Evolutionary conservation across 1,139 yeast species (phyloP).

Genomic region (Scheffersomyces stambukii): DNA sequence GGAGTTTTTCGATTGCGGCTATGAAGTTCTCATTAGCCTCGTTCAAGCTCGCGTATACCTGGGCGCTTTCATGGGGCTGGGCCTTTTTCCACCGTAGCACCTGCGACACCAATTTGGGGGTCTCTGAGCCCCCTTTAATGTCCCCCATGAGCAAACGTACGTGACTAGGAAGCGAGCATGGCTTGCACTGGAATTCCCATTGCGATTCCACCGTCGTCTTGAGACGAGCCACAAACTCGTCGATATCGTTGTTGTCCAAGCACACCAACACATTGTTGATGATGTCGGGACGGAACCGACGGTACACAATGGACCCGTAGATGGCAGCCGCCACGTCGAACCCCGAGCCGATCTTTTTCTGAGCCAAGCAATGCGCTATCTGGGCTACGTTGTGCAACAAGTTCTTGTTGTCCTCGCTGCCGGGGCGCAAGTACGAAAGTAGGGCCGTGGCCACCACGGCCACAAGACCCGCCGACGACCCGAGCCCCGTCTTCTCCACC

Average conservation of each 20-base stretch:
- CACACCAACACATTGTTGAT: slow-evolving; percentile 40
- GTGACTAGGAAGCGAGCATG: slow-evolving; percentile 63
- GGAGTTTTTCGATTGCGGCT: slow-evolving; percentile 38
- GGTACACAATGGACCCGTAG: slow-evolving; percentile 81
- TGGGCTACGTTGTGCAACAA: slow-evolving; percentile 80
- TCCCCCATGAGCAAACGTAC: slow-evolving; percentile 86
- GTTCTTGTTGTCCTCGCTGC: slow-evolving; percentile 18
- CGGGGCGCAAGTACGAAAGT: slow-evolving; percentile 39
- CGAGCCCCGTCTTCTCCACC: slow-evolving; percentile 91
- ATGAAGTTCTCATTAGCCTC: slow-evolving; percentile 57
- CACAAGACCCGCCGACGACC: slow-evolving; percentile 93
- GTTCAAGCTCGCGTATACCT: slow-evolving; percentile 55
- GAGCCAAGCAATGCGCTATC: slow-evolving; percentile 88
- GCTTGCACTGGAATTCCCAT: slow-evolving; percentile 57
- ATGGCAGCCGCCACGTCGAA: slow-evolving; percentile 96
- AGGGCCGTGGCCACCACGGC: slow-evolving; percentile 75
- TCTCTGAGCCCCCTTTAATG: slow-evolving; percentile 86
- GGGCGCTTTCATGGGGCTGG: slow-evolving; percentile 46
- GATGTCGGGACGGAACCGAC: slow-evolving; percentile 59
- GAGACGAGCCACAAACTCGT: slow-evolving; percentile 19
- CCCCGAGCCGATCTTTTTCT: slow-evolving; percentile 92
- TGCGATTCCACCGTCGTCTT: slow-evolving; percentile 38
- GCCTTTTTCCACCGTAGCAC: slow-evolving; percentile 67
- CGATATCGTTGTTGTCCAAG: slow-evolving; percentile 6
- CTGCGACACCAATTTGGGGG: slow-evolving; percentile 80